These are phyloP conservation scores for Spiraea crenata DNA, from an alignment of 331 rosid genomes.

Conservation along the genomic window DNA sequence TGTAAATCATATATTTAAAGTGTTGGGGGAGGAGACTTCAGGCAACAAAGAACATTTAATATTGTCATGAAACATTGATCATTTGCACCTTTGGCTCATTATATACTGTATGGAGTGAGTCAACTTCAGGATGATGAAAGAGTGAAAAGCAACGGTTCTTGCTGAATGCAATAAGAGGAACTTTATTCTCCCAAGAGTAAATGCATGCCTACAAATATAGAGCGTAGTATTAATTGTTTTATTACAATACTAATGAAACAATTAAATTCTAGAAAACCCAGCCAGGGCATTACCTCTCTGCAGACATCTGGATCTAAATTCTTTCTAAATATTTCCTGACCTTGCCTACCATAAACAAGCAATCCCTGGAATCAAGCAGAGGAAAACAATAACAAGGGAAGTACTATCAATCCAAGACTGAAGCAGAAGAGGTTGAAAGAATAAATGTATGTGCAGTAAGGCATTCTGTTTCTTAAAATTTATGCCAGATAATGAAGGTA, in stretches of 20 bases:
- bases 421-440: not conserved
- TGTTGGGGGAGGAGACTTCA: not conserved
- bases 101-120: conserved; percentile 68
- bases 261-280: conserved; percentile 7
- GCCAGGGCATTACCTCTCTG: conserved; percentile 66
- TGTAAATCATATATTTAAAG: conserved; percentile 21
- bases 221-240: conserved; percentile 12
- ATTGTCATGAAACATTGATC: conserved; percentile 1
- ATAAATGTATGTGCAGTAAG: not conserved
- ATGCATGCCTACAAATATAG: conserved; percentile 63
- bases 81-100: conserved; percentile 83
- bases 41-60: conserved; percentile 2
- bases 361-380: conserved; percentile 67
- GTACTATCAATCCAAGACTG: not conserved
- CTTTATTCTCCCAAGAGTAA: conserved; percentile 69
- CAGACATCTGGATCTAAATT: conserved; percentile 71
- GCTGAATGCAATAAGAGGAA: conserved; percentile 78
- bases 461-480: not conserved
- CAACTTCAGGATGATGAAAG: conserved; percentile 71
- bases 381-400: conserved; percentile 18
- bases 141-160: conserved; percentile 84
- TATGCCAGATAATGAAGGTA: not conserved
- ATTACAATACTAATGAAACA: conserved; percentile 12
- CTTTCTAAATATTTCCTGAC: conserved; percentile 76
- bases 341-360: conserved; percentile 90